Evolutionary conservation across 169 alveolate genomes (phyloP), one percentile per base, ranked within the genome.

Genomic region (Plasmodium blacklocki): DNA sequence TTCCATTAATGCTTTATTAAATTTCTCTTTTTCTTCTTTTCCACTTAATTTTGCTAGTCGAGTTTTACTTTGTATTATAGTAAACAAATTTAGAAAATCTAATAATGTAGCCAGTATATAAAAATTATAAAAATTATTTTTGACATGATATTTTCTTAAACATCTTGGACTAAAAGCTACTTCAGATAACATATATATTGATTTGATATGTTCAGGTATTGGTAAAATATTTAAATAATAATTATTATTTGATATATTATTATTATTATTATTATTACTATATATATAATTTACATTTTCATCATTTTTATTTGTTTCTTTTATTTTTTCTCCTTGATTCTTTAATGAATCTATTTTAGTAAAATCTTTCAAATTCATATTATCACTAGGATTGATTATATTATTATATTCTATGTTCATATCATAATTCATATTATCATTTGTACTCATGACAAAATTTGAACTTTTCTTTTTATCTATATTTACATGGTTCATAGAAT

Each of bases 81-180:
- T 86, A 66, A 86, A 86, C 45, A 86, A 52, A 26, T 86, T 86
- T 5, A 86, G 14, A 21, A 86, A 60, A 86, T 86, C 92, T 7
- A 86, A 43, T 39, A 86, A 39, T 21, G 64, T 66, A 0, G 92
- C 87, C 26, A 86, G 47, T 2, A 86, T 72, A 66, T 86, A 86
- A 26, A 72, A 86, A 64, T 73, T 86, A 66, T 86, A 64, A 86
- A 86, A 86, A 72, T 86, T 86, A 54, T 86, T 86, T 64, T 86
- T 86, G 23, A 70, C 26, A 11, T 21, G 21, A 86, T 72, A 86
- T 54, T 86, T 86, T 54, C 66, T 71, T 64, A 86, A 39, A 12
- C 52, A 72, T 49, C 62, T 86, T 26, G 92, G 71, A n/a, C 88
- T 60, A 45, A 62, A 59, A n/a, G 92, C 92, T 67, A 74, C 73